Base-by-base conservation (phyloP, 1,139 yeast species). In the Magnusiomyces fungicola region DNA sequence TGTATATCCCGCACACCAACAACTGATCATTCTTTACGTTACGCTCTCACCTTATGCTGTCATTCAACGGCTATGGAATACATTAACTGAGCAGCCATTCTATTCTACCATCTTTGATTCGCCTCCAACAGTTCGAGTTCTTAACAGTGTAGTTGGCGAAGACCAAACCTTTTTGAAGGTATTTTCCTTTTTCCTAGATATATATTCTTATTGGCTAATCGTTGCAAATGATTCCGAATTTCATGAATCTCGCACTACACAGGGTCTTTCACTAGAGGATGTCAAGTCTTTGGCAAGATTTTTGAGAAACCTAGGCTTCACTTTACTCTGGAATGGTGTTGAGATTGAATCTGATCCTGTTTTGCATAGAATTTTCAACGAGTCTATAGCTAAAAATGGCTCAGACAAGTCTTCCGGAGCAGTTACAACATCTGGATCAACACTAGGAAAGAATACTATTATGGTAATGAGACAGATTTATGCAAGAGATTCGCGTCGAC, bases 201-300 rank as follows among this genome's bases (percentile, higher is more conserved):
- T 81, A 1, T 70, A 79, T 47, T 76, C 81, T 3, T 78, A 79
- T 55, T 71, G 79, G 66, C 62, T 82, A 23, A 75, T 81, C 33
- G 79, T 88, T 2, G 78, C 90, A 0, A 85, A 81, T 53, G 96
- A 88, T 61, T 66, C 71, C 22, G 95, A 84, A 59, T 68, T 83
- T 48, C 53, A 61, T 43, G 53, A 36, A 6, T 56, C 33, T 40
- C 56, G 49, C 25, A 52, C 46, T 7, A 46, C 51, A 10, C 57
- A 56, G 4, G 50, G 78, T 34, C 64, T 85, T n/a, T 64, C 75
- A 0, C 57, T 70, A 16, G 70, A 67, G 0, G 74, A 78, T n/a
- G 73, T 82, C 4, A 54, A 58, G 2, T 60, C 66, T 0, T 71
- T 85, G 53, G 69, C 81, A 3, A 53, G 58, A 1, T 77, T 82